Evolutionary conservation across 1,284 basidiomycete genomes (phyloP), one percentile per base, ranked within the genome.

Genomic region (Flammula alnicola): DNA sequence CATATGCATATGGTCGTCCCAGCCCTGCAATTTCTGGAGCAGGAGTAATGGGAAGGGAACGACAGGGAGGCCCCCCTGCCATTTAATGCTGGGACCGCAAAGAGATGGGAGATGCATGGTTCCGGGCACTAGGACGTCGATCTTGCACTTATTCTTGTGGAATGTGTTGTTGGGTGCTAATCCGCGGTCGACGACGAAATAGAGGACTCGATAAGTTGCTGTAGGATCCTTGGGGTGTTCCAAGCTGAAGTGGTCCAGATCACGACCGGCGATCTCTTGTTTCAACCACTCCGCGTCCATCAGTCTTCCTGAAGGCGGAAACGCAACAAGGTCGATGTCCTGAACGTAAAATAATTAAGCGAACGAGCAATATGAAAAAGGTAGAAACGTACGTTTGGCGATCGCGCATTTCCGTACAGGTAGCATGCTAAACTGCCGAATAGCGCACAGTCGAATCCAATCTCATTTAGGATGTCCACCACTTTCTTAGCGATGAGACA

Each of bases 1-100:
- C 37, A 63, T 57, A 14, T 51, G 45, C 7, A 57, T 46, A 41
- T 66, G 66, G 44, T 69, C 64, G 23, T 67, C 63, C 67, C 67
- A 69, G 8, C 54, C 64, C 48, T 68, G 66, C 3, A 67, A 51
- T 40, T 68, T 68, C 36, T 68, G 67, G 16, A 68, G 57, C 4
- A 69, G 58, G 5, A 67, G 60, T 10, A 67, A 51, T 0, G 55
- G 41, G 32, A 64, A 67, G 1, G 66, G 67, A 7, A 67, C 27
- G 4, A 67, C 57, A 0, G 66, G 65, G 3, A 67, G 41, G 2
- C 54, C 57, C 8, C 52, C 44, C 8, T 57, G 57, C 55, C 57
- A 57, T 38, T 42, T 54, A 8, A 68, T 58, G 10, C 46, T 41
- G 8, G 36, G 27, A 2, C 40, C 33, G 1, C 54, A 36, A 5